Percentiles rank a stretch among this genome's conserved stretches.
Conservation (phyloP, 1,284 basidiomycete species). For the Ustilago sp. region DNA sequence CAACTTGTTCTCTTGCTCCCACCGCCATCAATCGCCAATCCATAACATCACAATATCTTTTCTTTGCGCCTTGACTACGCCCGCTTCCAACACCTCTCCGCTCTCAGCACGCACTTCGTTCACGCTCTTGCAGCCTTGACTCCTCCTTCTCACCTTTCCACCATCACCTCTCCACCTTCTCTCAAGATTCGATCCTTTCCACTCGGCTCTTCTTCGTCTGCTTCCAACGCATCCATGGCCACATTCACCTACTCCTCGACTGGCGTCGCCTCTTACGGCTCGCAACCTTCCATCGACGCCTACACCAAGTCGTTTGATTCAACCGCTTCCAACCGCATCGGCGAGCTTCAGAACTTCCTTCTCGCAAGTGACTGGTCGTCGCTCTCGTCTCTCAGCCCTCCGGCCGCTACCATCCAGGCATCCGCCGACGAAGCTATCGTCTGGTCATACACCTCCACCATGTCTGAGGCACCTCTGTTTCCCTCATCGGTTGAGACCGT, state of each 20-base stretch:
- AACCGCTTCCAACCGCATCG: constrained; percentile 28
- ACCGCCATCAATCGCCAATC: constrained; percentile 16
- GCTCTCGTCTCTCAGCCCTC: constrained; percentile 37
- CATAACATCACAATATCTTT: not conserved
- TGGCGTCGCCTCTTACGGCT: constrained; percentile 20
- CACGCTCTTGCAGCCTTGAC: not conserved
- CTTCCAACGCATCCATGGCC: constrained; percentile 28
- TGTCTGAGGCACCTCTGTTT: constrained; percentile 18
- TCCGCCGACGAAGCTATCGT: constrained; percentile 10
- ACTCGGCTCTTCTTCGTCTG: constrained; percentile 23
- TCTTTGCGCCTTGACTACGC: constrained; percentile 16
- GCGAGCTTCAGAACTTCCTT: constrained; percentile 43
- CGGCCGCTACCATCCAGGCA: constrained; percentile 11
- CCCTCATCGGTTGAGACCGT: constrained; percentile 21
- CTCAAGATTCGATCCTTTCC: not conserved
- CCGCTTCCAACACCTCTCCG: constrained; percentile 8
- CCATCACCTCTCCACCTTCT: constrained; percentile 8
- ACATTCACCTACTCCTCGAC: constrained; percentile 21
- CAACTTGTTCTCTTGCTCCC: not conserved
- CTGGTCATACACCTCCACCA: constrained; percentile 13
- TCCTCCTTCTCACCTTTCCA: constrained; percentile 8
- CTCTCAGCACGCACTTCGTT: not conserved
- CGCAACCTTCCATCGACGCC: constrained; percentile 24
- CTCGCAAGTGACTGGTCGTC: constrained; percentile 47
- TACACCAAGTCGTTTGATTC: constrained; percentile 26